These are phyloP conservation scores for Trypanosoma mega DNA, from an alignment of 208 protist species.

Conservation along the genomic window DNA sequence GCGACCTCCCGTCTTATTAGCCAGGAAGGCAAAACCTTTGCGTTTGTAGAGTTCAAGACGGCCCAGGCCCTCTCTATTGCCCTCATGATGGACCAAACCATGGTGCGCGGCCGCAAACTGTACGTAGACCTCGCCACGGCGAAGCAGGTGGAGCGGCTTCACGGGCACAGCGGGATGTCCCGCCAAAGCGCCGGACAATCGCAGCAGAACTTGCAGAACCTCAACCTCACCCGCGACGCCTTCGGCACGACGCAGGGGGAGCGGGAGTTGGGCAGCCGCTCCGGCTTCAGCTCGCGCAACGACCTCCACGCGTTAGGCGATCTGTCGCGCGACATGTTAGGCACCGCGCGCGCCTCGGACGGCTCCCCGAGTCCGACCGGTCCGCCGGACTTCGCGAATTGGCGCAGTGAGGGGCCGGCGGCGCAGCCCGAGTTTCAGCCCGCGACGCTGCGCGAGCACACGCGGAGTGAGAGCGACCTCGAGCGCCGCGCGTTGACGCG, in stretches of 20 bases:
- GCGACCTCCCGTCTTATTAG: slow-evolving; percentile 66
- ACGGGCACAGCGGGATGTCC: slow-evolving; percentile 44
- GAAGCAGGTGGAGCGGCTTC: slow-evolving; percentile 79
- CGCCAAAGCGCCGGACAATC: slow-evolving; percentile 49
- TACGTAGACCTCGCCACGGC: slow-evolving; percentile 78
- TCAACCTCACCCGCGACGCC: slow-evolving; percentile 61
- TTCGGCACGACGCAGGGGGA: slow-evolving; percentile 58
- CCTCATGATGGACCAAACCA: slow-evolving; percentile 59
- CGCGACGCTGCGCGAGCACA: slow-evolving; percentile 23
- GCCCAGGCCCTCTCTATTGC: slow-evolving; percentile 62
- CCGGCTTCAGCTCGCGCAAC: slow-evolving; percentile 52
- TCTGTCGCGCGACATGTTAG: slow-evolving; percentile 73
- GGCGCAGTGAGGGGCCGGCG: slow-evolving; percentile 52
- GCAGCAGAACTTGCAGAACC: slow-evolving; percentile 36
- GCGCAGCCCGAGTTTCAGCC: slow-evolving; percentile 48
- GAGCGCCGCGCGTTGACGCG: slow-evolving; percentile 28
- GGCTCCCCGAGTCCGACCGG: slow-evolving; percentile 27
- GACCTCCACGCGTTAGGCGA: slow-evolving; percentile 46
- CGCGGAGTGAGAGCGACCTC: slow-evolving; percentile 28
- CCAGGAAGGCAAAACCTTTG: slow-evolving; percentile 80
- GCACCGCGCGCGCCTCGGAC: slow-evolving; percentile 40
- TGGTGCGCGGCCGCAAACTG: slow-evolving; percentile 63
- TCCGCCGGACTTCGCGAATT: slow-evolving; percentile 45
- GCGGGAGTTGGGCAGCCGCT: slow-evolving; percentile 34
- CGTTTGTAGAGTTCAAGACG: slow-evolving; percentile 82